Evolutionary conservation across 2,329 filamentous ascomycete species (phyloP).

Genomic region (Beauveria brongniartii): DNA sequence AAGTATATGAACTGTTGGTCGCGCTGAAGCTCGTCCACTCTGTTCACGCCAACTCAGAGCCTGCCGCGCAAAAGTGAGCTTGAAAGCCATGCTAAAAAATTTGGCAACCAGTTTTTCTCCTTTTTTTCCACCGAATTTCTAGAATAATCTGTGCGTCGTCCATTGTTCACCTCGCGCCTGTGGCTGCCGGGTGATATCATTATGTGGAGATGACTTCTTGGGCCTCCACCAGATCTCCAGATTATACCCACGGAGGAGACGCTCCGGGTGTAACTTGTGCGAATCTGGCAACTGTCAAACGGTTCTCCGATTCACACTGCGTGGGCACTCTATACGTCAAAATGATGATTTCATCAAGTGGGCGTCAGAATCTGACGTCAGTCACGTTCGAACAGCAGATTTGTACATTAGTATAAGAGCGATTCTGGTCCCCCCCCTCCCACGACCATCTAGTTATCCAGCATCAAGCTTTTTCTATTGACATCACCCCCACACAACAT

Average conservation of each 20-base stretch:
- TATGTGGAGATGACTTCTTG: neutral
- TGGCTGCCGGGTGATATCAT: neutral
- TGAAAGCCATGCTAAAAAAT: too few species aligned
- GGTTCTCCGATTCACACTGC: neutral
- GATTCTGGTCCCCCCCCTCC: too few species aligned
- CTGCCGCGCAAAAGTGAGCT: too few species aligned
- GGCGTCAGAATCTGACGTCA: neutral
- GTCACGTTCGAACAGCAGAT: too few species aligned
- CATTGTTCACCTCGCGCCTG: too few species aligned
- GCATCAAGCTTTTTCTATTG: too few species aligned
- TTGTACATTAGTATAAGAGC: neutral
- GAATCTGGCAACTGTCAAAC: neutral
- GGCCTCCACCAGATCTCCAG: neutral
- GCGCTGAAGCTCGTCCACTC: too few species aligned
- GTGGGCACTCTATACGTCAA: neutral
- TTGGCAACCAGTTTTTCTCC: too few species aligned
- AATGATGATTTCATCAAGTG: neutral
- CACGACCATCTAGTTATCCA: neutral
- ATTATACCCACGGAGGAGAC: neutral
- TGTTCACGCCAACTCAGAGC: too few species aligned
- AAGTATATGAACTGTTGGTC: too few species aligned
- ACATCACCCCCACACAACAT: neutral
- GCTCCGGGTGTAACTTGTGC: neutral
- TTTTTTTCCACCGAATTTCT: neutral
- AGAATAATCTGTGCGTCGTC: neutral